These are phyloP conservation scores for Meripilus lineatus DNA, from an alignment of 1,284 basidiomycete species.

Conservation along the genomic window DNA sequence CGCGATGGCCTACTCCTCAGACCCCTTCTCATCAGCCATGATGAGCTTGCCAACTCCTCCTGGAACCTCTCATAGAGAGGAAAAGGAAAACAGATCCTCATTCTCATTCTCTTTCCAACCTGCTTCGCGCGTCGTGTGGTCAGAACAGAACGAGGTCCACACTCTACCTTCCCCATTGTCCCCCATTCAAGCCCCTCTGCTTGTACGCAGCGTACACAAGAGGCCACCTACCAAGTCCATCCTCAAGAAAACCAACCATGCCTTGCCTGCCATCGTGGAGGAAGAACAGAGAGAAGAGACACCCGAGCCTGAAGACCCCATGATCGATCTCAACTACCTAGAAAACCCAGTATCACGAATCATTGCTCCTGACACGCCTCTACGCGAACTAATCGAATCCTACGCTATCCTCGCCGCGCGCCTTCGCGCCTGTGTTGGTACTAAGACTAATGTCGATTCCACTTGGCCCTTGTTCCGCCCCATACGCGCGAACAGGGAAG, in stretches of 20 bases:
- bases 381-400: constrained; percentile 61
- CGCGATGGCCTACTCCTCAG: background rate
- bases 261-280: constrained; percentile 35
- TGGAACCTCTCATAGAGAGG: constrained; percentile 46
- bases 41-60: constrained; percentile 54
- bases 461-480: constrained; percentile 71
- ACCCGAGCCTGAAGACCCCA: constrained; percentile 64
- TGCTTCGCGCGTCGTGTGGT: constrained; percentile 52
- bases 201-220: constrained; percentile 28
- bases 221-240: constrained; percentile 53
- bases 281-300: constrained; percentile 55
- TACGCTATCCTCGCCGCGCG: constrained; percentile 66
- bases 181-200: constrained; percentile 24
- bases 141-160: constrained; percentile 50
- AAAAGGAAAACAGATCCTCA: constrained; percentile 41
- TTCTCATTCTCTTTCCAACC: constrained; percentile 20
- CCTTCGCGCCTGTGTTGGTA: constrained; percentile 44
- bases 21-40: background rate
- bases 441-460: constrained; percentile 47
- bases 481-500: constrained; percentile 44
- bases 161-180: constrained; percentile 28
- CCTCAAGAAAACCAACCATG: constrained; percentile 44
- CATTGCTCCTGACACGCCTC: constrained; percentile 38
- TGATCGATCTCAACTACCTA: constrained; percentile 60
- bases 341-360: constrained; percentile 55